These are phyloP conservation scores for Tritrichomonas musculus DNA, from an alignment of 208 protist species.

Conservation along the genomic window DNA sequence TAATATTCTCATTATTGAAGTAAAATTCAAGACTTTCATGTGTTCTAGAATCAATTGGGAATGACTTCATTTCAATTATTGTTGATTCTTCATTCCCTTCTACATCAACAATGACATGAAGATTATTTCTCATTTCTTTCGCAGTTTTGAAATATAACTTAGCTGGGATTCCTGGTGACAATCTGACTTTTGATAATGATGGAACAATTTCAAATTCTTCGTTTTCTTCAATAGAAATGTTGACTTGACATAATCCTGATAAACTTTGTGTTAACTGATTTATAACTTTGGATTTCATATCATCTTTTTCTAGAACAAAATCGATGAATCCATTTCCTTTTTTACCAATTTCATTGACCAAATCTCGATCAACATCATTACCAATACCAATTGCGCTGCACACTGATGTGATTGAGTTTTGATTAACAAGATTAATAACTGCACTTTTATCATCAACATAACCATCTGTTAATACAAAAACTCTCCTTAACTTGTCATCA, in stretches of 20 bases:
- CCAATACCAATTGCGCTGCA: neutral
- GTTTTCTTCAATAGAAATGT: neutral
- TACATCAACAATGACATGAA: neutral
- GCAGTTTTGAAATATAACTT: no score
- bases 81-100: neutral
- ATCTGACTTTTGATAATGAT: neutral
- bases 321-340: neutral
- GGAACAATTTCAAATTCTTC: neutral
- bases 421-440: no score
- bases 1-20: no score
- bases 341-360: neutral
- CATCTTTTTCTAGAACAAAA: neutral
- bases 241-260: neutral
- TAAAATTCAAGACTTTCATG: no score
- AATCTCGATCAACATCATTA: neutral
- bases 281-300: neutral
- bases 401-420: no score
- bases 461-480: no score
- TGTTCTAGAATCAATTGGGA: no score
- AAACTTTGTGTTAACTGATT: neutral
- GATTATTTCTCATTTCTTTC: neutral
- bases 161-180: no score
- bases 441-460: no score
- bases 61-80: no score
- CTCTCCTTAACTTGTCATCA: no score